phyloP scores from a whole-genome alignment of 108 stramenopile species.

The Chaetoceros muelleri region DNA sequence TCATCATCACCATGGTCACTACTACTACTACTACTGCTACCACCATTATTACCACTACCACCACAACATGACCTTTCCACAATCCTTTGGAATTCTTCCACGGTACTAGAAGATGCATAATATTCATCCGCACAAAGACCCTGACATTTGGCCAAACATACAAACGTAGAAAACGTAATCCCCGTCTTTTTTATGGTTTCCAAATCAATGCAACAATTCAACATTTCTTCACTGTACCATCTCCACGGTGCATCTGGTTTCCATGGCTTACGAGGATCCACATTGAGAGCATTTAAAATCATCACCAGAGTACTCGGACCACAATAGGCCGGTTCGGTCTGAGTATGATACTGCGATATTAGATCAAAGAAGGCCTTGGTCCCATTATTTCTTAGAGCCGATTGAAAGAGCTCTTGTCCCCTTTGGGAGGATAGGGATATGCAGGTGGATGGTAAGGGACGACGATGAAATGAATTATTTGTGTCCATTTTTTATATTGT shows the following conservation, averaged over 20 bases:
- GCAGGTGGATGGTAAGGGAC: constrained; percentile 42
- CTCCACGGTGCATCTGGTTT: constrained; percentile 97
- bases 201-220: constrained; percentile 78
- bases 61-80: constrained; percentile 37
- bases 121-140: constrained; percentile 42
- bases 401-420: constrained; percentile 44
- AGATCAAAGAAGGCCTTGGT: constrained; percentile 53
- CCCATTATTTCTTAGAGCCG: constrained; percentile 30
- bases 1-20: background rate
- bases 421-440: constrained; percentile 47
- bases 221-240: constrained; percentile 87
- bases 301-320: constrained; percentile 86
- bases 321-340: constrained; percentile 93
- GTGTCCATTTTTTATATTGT: background rate
- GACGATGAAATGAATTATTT: constrained; percentile 35
- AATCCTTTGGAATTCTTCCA: constrained; percentile 61
- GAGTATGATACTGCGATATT: constrained; percentile 67
- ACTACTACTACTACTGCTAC: background rate
- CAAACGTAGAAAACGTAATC: constrained; percentile 63
- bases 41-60: background rate
- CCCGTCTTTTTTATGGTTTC: constrained; percentile 56
- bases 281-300: constrained; percentile 85
- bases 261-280: constrained; percentile 87
- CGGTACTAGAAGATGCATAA: constrained; percentile 28
- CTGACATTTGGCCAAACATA: constrained; percentile 73